A percentile compares a stretch with the other conserved stretches of the same genome.
Conservation (phyloP, 1,284 basidiomycete species). For the Sparassis latifolia region DNA sequence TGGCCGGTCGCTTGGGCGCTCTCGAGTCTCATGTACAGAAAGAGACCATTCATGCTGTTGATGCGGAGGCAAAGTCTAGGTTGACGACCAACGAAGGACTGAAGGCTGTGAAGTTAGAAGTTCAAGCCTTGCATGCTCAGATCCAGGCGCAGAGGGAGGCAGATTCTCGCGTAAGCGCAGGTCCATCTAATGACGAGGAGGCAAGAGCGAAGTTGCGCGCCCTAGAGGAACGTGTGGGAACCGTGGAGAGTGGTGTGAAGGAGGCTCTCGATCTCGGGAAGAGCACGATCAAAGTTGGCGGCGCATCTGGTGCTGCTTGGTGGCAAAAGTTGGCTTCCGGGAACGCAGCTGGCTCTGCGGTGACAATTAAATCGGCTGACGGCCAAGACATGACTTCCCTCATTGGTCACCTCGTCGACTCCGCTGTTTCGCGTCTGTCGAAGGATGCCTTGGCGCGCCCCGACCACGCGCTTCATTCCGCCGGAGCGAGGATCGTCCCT, state of each 20-base stretch:
- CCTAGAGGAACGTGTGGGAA: constrained; percentile 56
- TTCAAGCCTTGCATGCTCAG: constrained; percentile 47
- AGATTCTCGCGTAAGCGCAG: constrained; percentile 20
- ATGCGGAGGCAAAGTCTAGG: constrained; percentile 47
- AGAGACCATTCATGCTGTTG: constrained; percentile 44
- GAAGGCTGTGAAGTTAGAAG: constrained; percentile 44
- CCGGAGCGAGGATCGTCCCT: constrained; percentile 78
- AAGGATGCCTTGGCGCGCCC: constrained; percentile 76
- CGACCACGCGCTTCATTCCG: constrained; percentile 84
- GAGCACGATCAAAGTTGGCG: constrained; percentile 34
- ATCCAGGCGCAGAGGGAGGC: constrained; percentile 30
- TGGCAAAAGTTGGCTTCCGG: constrained; percentile 50
- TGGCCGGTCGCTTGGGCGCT: constrained; percentile 42
- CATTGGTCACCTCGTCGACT: constrained; percentile 70
- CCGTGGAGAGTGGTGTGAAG: constrained; percentile 63
- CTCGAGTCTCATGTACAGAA: constrained; percentile 54
- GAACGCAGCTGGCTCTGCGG: constrained; percentile 29
- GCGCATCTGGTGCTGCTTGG: constrained; percentile 38
- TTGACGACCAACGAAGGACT: constrained; percentile 40
- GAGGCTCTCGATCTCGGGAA: constrained; percentile 65
- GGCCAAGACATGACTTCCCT: constrained; percentile 72
- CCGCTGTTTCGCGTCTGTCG: constrained; percentile 56
- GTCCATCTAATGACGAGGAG: constrained; percentile 40
- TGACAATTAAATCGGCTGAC: constrained; percentile 69
- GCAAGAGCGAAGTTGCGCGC: constrained; percentile 45